Base-by-base conservation (phyloP, 2,329 filamentous ascomycete species). In the Sarocladium brachiariae region DNA sequence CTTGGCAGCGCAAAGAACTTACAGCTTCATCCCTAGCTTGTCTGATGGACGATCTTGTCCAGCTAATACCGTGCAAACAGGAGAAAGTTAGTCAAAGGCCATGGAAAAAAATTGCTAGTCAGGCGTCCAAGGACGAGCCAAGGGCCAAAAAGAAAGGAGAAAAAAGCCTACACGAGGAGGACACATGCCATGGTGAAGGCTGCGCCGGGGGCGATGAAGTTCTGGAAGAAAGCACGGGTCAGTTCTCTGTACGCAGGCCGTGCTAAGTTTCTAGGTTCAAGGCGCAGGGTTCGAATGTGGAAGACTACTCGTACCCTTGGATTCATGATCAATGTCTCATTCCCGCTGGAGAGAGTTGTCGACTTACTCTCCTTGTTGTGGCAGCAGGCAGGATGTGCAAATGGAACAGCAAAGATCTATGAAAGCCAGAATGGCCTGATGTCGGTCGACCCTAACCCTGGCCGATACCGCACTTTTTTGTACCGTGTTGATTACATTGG, bases 111-210 rank as follows among this genome's bases (percentile, higher is more conserved):
- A n/a, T n/a, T n/a, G n/a, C n/a, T n/a, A n/a, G n/a, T n/a, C n/a
- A n/a, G n/a, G n/a, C n/a, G n/a, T n/a, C n/a, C n/a, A n/a, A n/a
- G n/a, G n/a, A n/a, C n/a, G n/a, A n/a, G 27, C 7, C 7, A 30
- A 30, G 27, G 27, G 27, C 27, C 13, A 7, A 13, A 13, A 30
- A 30, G 27, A 7, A 30, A 41, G 5, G 18, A 14, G 37, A 25
- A n/a, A 4, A 4, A 45, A 31, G 19, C 67, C 58, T 62, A 74
- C 64, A 71, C 72, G 52, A 78, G 73, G 19, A 78, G 63, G 11
- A 78, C 60, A 43, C 69, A 65, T 3, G 76, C 76, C 76, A 79
- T 79, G 16, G 72, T 74, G 53, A 77, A 77, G 34, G 76, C 76
- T 16, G 76, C 76, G 19, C 73, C 61, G 8, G 76, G 76, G 50